Evolutionary conservation across 2,329 filamentous ascomycete species (phyloP), one percentile per base, ranked within the genome.

Genomic region (Paecilomyces fulvus): DNA sequence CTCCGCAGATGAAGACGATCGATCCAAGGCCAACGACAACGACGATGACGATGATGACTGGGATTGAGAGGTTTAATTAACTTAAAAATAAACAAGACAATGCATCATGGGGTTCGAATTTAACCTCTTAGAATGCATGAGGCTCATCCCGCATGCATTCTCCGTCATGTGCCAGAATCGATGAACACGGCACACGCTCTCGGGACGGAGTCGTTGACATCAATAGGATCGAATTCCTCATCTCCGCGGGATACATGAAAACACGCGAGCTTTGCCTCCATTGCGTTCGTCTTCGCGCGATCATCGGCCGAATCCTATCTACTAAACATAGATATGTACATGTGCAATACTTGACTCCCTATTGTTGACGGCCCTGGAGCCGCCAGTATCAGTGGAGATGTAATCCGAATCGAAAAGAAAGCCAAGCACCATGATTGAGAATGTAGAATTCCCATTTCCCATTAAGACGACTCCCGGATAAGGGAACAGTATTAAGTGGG

Each of bases 21-120:
- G 80, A 64, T 77, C 78, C 64, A 78, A 76, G 60, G 80, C 80
- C 63, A 79, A 79, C 63, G 68, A 77, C 52, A 73, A 74, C 58
- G 73, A 77, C 25, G 56, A 58, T 51, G 58, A 59, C 14, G 78
- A 81, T 61, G 78, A 80, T 61, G 81, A 83, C 68, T 84, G 81
- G 81, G 80, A 84, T 66, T 84, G 72, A 52, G 52, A 55, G 28
- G 21, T 14, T 51, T 20, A 55, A 50, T 37, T 7, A 33, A 1
- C 12, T n/a, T 8, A 43, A 43, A n/a, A 43, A 43, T 7, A 43
- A 20, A 9, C 3, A 1, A 43, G n/a, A 43, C 8, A 43, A 43
- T 28, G 25, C 25, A 28, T 28, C 25, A 28, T 28, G 25, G 25
- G 25, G 25, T 7, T 28, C 4, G 7, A 28, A 28, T 28, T 3